Evolutionary conservation across 768 basidiomycete genomes (phyloP).

Genomic region (Leccinum olivaceopallidum): DNA sequence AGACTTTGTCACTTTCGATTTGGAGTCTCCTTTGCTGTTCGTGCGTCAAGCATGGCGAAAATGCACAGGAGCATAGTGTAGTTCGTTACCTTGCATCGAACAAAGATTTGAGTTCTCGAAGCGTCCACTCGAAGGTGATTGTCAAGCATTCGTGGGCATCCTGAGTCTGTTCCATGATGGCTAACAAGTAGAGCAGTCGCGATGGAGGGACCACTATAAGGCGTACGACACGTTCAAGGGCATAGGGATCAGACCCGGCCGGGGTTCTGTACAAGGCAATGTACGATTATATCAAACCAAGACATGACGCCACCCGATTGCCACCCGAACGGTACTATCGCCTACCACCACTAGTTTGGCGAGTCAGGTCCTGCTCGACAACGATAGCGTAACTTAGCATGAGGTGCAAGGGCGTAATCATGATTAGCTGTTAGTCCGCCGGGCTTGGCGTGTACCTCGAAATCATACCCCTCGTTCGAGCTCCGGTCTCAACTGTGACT

Average conservation of each 20-base stretch:
- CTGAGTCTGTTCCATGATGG: slow-evolving; percentile 30
- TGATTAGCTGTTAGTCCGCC: too few species aligned
- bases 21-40: slow-evolving; percentile 65
- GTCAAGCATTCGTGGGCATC: slow-evolving; percentile 54
- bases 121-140: slow-evolving; percentile 76
- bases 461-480: too few species aligned
- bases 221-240: slow-evolving; percentile 8
- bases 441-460: too few species aligned
- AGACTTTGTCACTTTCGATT: slow-evolving; percentile 78
- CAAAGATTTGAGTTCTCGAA: slow-evolving; percentile 65
- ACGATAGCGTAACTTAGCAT: background rate
- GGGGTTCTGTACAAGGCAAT: background rate
- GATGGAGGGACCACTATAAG: background rate
- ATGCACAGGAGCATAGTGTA: background rate
- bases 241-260: background rate
- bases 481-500: too few species aligned
- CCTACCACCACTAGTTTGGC: background rate
- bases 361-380: background rate
- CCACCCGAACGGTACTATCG: background rate
- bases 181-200: background rate
- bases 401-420: too few species aligned
- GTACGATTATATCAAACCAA: background rate
- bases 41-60: background rate
- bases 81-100: slow-evolving; percentile 64
- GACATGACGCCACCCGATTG: background rate